A percentile compares a stretch with the other conserved stretches of the same genome.
Evolutionary conservation across 495 filamentous ascomycete genomes (phyloP).

Genomic region (Recurvomyces mirabilis): DNA sequence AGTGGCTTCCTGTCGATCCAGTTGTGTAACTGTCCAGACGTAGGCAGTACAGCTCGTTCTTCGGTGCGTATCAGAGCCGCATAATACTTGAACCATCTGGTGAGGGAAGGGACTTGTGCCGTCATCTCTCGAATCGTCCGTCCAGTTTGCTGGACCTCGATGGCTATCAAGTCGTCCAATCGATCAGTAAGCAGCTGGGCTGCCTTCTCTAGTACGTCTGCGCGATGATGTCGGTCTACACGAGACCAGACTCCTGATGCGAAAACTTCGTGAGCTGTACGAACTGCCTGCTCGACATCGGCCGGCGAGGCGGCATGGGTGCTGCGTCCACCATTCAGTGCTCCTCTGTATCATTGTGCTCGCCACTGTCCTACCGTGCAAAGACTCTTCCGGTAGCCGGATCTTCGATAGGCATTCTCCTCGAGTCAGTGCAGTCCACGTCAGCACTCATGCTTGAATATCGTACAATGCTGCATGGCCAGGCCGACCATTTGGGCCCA

Average conservation of each 20-base stretch:
- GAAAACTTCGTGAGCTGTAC: conserved; percentile 39
- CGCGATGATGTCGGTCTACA: conserved; percentile 27
- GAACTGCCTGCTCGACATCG: conserved; percentile 38
- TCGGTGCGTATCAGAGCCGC: conserved; percentile 47
- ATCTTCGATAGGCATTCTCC: background rate
- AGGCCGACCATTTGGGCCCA: background rate
- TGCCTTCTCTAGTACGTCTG: conserved; percentile 46
- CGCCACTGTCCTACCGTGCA: background rate
- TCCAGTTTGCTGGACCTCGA: conserved; percentile 53
- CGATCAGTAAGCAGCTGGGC: conserved; percentile 39
- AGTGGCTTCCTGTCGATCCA: conserved; percentile 48
- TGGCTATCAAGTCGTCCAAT: conserved; percentile 40
- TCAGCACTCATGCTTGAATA: background rate
- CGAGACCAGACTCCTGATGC: conserved; percentile 46
- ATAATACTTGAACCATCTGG: conserved; percentile 56
- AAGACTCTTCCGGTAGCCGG: background rate
- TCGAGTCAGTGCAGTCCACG: background rate
- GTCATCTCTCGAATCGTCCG: conserved; percentile 54
- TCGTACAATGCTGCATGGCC: background rate
- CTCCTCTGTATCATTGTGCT: background rate
- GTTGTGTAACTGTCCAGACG: conserved; percentile 49
- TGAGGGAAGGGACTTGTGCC: conserved; percentile 49
- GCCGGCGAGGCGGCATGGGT: conserved; percentile 41
- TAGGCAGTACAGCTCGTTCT: conserved; percentile 50
- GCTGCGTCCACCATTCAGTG: conserved; percentile 19